Evolutionary conservation across 129 eudicot genomes (phyloP).

Genomic region (Escallonia rubra): DNA sequence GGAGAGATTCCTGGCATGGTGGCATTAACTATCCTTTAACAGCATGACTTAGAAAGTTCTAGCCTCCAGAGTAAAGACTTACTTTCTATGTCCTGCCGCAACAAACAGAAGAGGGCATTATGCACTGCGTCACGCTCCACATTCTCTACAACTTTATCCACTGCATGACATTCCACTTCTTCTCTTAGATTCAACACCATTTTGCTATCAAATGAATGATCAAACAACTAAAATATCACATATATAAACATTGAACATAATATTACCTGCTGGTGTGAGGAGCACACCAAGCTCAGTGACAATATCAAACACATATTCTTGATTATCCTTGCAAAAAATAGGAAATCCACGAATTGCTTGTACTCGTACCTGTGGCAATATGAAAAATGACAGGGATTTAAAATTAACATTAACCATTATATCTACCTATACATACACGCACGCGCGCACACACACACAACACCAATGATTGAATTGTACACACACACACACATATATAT

Average conservation of each 20-base stretch:
- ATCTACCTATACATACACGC: too few species aligned
- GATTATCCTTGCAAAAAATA: conserved; percentile 61
- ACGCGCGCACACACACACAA: too few species aligned
- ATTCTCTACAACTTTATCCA: conserved; percentile 36
- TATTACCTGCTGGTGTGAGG: conserved; percentile 48
- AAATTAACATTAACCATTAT: not conserved
- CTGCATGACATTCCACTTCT: not conserved
- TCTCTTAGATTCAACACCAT: not conserved
- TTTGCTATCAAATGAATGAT: not conserved
- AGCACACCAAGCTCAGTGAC: conserved; percentile 53
- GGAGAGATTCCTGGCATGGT: not conserved
- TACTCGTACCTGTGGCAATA: conserved; percentile 47
- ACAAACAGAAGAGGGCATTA: conserved; percentile 44
- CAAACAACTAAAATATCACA: not conserved
- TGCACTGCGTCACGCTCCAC: conserved; percentile 75
- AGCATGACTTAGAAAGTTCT: not conserved
- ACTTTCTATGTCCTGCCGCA: conserved; percentile 66
- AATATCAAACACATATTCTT: conserved; percentile 51
- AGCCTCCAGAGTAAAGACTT: conserved; percentile 3
- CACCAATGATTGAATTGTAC: not conserved
- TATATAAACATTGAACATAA: not conserved
- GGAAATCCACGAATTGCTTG: conserved; percentile 81
- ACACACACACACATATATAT: not conserved
- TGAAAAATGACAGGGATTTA: not conserved
- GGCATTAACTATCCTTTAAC: not conserved